Evolutionary conservation across 2,329 filamentous ascomycete species (phyloP).

Genomic region (Calonectria multiphialidica): DNA sequence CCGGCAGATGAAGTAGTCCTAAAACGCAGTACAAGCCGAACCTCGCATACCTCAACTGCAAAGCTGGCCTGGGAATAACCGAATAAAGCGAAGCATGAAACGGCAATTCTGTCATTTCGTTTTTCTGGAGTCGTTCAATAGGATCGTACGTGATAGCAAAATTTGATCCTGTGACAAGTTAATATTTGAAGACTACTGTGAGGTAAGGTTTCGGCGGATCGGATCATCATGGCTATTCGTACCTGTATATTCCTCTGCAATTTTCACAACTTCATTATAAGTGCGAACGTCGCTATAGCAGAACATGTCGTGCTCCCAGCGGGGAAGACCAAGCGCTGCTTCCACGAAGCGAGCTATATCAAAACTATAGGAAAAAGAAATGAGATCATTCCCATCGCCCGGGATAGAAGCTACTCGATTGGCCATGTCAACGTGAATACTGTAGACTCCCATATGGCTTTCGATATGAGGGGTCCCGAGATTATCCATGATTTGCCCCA

Average conservation of each 20-base stretch:
- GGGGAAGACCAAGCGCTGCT: conserved; percentile 51
- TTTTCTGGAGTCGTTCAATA: background rate
- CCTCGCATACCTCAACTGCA: background rate
- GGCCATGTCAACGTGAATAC: conserved; percentile 57
- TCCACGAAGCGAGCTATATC: conserved; percentile 62
- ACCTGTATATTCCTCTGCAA: conserved; percentile 49
- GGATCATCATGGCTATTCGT: background rate
- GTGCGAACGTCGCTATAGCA: conserved; percentile 55
- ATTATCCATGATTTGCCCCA: conserved; percentile 59
- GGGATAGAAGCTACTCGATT: conserved; percentile 61
- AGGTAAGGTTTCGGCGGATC: too few relatives aligned
- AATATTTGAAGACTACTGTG: background rate
- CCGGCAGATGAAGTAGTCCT: background rate
- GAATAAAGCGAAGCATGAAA: background rate
- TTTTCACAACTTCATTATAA: conserved; percentile 55
- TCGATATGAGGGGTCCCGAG: conserved; percentile 53
- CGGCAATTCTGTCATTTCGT: background rate
- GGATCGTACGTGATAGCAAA: background rate
- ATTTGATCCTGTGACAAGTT: background rate
- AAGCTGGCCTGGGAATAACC: background rate
- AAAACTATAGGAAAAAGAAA: conserved; percentile 60
- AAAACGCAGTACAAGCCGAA: background rate
- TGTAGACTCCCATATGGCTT: conserved; percentile 52
- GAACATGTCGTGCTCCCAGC: conserved; percentile 56
- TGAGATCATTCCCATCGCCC: conserved; percentile 56